phyloP scores from a whole-genome alignment of 352 stramenopile species.

The Lagenidium sp. region DNA sequence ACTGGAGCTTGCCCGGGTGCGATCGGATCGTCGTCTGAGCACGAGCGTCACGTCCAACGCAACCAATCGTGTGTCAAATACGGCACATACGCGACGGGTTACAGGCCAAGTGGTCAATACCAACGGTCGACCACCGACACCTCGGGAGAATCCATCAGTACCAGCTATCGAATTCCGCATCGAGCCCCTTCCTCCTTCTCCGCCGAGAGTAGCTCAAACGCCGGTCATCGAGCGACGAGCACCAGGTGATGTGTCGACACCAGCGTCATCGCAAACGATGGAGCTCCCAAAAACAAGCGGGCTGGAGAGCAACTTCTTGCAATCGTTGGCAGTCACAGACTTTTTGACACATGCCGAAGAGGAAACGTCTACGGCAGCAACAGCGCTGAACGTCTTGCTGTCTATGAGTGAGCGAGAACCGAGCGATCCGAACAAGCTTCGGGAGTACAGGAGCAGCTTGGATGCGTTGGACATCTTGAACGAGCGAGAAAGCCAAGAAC shows the following conservation, averaged over 20 bases:
- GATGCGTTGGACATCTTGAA: slow-evolving; percentile 61
- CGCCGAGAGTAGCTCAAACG: slow-evolving; percentile 7
- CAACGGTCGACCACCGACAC: too few relatives aligned
- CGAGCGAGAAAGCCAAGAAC: slow-evolving; percentile 39
- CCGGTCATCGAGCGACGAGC: background rate
- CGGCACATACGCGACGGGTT: too few relatives aligned
- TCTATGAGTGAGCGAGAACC: slow-evolving; percentile 55
- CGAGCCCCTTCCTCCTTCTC: slow-evolving; percentile 13
- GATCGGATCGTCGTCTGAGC: slow-evolving; percentile 23
- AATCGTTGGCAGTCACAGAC: slow-evolving; percentile 48
- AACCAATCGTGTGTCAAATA: too few relatives aligned
- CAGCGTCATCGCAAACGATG: background rate
- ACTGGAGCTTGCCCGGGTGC: slow-evolving; percentile 41
- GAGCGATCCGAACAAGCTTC: slow-evolving; percentile 44
- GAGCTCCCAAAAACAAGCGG: background rate
- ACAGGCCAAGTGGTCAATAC: too few relatives aligned
- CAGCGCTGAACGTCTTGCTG: slow-evolving; percentile 66
- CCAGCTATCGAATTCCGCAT: slow-evolving; percentile 24
- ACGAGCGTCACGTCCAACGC: too few relatives aligned
- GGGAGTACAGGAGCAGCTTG: slow-evolving; percentile 52
- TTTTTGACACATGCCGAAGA: slow-evolving; percentile 70
- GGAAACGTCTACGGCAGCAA: slow-evolving; percentile 64
- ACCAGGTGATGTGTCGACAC: background rate
- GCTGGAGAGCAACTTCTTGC: slow-evolving; percentile 42
- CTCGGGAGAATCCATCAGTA: background rate